Percentiles rank a stretch among this genome's conserved stretches.
Conservation (phyloP, 306 rosid species). For the Fagus sylvatica region DNA sequence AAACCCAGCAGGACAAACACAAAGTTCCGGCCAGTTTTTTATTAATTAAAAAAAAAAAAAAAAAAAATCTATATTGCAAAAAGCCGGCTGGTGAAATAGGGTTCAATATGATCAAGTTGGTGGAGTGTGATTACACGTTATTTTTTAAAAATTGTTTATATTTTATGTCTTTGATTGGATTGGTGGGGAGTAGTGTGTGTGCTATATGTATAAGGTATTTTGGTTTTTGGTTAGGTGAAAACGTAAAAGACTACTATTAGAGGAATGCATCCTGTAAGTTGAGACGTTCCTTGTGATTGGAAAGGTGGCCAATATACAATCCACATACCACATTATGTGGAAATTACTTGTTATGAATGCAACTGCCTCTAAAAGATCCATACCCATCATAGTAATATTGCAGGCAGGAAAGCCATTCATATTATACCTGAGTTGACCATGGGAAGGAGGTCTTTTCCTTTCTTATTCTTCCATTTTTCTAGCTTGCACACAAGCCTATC, state of each 20-base stretch:
- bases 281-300: constrained; percentile 44
- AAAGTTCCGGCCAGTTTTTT: constrained; percentile 42
- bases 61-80: constrained; percentile 14
- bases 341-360: constrained; percentile 29
- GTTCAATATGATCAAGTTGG: constrained; percentile 34
- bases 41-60: neutral
- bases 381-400: constrained; percentile 30
- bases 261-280: constrained; percentile 41
- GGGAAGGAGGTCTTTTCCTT: constrained; percentile 8
- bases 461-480: neutral
- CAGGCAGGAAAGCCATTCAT: constrained; percentile 31
- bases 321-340: constrained; percentile 38
- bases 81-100: constrained; percentile 60
- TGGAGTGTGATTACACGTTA: constrained; percentile 26
- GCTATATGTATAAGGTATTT: neutral
- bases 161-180: constrained; percentile 25
- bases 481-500: neutral
- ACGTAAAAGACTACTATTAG: constrained; percentile 34
- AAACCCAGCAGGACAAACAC: constrained; percentile 35
- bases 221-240: constrained; percentile 49
- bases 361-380: constrained; percentile 25
- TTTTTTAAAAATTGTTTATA: constrained; percentile 3
- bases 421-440: constrained; percentile 34
- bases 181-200: constrained; percentile 22
- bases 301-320: constrained; percentile 17